Percentiles rank a stretch among this genome's conserved stretches.
These are phyloP conservation scores for Peronosclerospora sorghi DNA, from an alignment of 352 stramenopile genomes.

Conservation along the genomic window DNA sequence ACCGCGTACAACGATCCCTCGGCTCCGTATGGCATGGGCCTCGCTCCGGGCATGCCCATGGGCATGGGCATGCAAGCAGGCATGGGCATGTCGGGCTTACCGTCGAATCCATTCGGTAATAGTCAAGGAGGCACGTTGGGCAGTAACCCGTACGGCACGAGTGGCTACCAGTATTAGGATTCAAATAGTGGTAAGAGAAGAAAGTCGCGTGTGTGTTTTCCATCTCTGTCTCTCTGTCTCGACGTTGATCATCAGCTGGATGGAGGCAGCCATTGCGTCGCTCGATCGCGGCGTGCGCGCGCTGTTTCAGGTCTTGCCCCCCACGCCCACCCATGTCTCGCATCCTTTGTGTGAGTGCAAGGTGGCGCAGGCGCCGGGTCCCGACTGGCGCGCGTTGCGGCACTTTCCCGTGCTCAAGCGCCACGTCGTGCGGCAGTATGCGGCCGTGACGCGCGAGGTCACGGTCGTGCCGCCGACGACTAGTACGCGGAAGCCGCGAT, in stretches of 20 bases:
- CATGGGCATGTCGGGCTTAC: slow-evolving; percentile 37
- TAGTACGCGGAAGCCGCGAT: too few species aligned
- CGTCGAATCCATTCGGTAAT: slow-evolving; percentile 45
- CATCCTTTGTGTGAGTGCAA: slow-evolving; percentile 38
- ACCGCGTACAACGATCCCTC: slow-evolving; percentile 79
- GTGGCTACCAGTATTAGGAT: slow-evolving; percentile 47
- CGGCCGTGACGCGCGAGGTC: slow-evolving; percentile 7
- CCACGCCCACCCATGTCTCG: background rate
- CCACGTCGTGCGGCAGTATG: slow-evolving; percentile 28
- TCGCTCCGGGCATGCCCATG: slow-evolving; percentile 40
- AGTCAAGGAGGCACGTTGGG: slow-evolving; percentile 25
- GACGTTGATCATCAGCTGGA: background rate
- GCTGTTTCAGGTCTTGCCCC: slow-evolving; percentile 22
- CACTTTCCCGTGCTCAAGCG: slow-evolving; percentile 41
- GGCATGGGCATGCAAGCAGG: slow-evolving; percentile 42
- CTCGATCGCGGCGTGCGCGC: slow-evolving; percentile 29
- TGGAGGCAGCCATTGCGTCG: slow-evolving; percentile 23
- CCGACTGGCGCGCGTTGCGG: slow-evolving; percentile 21
- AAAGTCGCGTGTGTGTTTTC: too few species aligned
- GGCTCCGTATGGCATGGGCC: slow-evolving; percentile 41
- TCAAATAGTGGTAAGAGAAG: too few species aligned
- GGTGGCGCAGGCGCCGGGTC: slow-evolving; percentile 5
- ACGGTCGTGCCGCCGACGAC: slow-evolving; percentile 16
- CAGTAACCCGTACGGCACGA: slow-evolving; percentile 44
- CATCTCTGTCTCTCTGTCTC: too few species aligned